Evolutionary conservation across 1,284 basidiomycete species (phyloP).

Genomic region (Cryptococcus neoformans): DNA sequence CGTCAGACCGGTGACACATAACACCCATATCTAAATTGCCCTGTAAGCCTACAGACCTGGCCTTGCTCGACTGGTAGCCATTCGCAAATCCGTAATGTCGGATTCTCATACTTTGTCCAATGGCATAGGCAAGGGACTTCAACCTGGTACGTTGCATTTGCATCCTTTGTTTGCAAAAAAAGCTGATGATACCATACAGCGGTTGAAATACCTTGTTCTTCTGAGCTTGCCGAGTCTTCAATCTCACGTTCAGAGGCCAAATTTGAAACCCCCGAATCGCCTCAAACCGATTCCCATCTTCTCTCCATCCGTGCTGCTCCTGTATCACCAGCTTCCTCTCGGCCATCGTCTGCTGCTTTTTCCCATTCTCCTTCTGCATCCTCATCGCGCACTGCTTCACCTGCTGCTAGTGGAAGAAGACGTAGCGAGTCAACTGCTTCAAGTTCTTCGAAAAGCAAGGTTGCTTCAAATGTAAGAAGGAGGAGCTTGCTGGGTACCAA

Average conservation of each 20-base stretch:
- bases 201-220: background rate
- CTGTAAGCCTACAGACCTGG: no score
- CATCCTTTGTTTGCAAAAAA: background rate
- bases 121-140: no score
- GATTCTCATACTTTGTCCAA: no score
- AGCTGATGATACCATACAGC: background rate
- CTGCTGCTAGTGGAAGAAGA: background rate
- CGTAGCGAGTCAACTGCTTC: background rate
- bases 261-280: background rate
- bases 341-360: constrained; percentile 29
- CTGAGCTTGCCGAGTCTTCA: no score
- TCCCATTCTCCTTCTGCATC: constrained; percentile 5
- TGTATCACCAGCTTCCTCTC: constrained; percentile 32
- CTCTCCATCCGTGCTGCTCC: constrained; percentile 38
- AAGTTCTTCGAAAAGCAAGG: background rate
- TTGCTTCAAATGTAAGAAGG: background rate
- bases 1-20: no score
- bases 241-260: no score
- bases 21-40: no score
- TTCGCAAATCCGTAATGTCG: no score
- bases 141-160: no score
- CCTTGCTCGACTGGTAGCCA: no score
- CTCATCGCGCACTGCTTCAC: constrained; percentile 2
- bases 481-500: background rate
- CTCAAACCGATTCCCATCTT: constrained; percentile 2